Evolutionary conservation across 1,284 basidiomycete genomes (phyloP), one percentile per base, ranked within the genome.

Genomic region (Cutaneotrichosporon mucoides): DNA sequence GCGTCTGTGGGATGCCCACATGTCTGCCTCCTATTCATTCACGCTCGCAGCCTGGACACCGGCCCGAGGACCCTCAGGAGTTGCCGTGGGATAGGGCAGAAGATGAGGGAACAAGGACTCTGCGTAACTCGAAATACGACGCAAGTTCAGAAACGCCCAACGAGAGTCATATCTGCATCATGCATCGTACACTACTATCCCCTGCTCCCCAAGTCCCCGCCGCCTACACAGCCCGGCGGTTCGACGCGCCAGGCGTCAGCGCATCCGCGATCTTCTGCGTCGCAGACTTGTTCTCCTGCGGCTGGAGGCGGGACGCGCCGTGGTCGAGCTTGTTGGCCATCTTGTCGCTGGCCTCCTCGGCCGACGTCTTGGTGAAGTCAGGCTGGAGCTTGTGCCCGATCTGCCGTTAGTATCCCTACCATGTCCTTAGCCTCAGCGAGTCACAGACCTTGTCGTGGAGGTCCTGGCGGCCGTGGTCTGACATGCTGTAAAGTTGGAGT

Each of bases 251-350:
- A 46, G 44, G 45, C 12, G 64, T 55, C 57, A 63, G 6, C 54
- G 72, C 72, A 55, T 76, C 73, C 34, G 70, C 72, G 51, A 73
- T 50, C 70, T 74, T 73, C 69, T 75, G 75, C 65, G 70, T 71
- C 63, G 68, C 72, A 40, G 66, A 64, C 68, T 75, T 74, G 68
- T 75, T 71, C 61, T 71, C 67, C 53, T 66, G 62, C 42, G 65
- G 65, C 57, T 64, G 62, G 62, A 69, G 66, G 56, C 65, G 72
- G 13, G 72, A 73, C 54, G 72, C 72, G 54, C 63, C 72, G 47
- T 54, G 64, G 68, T 76, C 74, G 34, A 70, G 57, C 55, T 61
- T 68, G 50, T 66, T 68, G 61, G 69, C 70, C 62, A 75, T 59
- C 57, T 57, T 65, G 65, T 76, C 74, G 42, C 63, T 53, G 36